These are phyloP conservation scores for Erythrophleum fordii DNA, from an alignment of 306 rosid species.

Conservation along the genomic window DNA sequence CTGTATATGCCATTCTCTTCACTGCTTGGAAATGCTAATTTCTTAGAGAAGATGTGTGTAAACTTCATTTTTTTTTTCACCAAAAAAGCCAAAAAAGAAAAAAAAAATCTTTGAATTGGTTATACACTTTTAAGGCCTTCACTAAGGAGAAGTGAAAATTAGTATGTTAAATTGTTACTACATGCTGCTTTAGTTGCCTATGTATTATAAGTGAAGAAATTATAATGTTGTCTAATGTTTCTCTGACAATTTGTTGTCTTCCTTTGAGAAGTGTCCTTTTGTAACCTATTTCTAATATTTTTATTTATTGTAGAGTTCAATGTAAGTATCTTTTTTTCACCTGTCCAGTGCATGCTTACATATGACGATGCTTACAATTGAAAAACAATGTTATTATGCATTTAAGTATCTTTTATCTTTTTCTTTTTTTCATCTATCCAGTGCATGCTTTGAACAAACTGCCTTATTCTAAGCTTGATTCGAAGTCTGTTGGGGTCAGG, in stretches of 20 bases:
- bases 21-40: background rate
- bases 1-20: background rate
- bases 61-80: background rate
- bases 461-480: slow-evolving; percentile 99
- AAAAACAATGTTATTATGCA: slow-evolving; percentile 5
- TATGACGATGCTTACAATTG: slow-evolving; percentile 10
- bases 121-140: background rate
- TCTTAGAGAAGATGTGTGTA: background rate
- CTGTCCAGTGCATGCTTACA: background rate
- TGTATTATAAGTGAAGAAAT: background rate
- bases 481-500: slow-evolving; percentile 85
- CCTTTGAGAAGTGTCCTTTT: slow-evolving; percentile 19
- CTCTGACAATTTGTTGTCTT: slow-evolving; percentile 21
- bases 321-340: background rate
- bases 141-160: background rate
- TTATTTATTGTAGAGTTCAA: slow-evolving; percentile 17
- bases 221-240: background rate
- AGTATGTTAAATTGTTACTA: background rate
- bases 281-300: slow-evolving; percentile 24
- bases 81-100: background rate
- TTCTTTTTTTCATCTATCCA: slow-evolving; percentile 51
- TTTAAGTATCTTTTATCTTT: slow-evolving; percentile 32
- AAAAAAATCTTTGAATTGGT: background rate
- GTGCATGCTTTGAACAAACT: slow-evolving; percentile 99
- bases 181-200: background rate